phyloP scores from a whole-genome alignment of 371 early-diverging fungal species.

The Vairimorpha ceranae region DNA sequence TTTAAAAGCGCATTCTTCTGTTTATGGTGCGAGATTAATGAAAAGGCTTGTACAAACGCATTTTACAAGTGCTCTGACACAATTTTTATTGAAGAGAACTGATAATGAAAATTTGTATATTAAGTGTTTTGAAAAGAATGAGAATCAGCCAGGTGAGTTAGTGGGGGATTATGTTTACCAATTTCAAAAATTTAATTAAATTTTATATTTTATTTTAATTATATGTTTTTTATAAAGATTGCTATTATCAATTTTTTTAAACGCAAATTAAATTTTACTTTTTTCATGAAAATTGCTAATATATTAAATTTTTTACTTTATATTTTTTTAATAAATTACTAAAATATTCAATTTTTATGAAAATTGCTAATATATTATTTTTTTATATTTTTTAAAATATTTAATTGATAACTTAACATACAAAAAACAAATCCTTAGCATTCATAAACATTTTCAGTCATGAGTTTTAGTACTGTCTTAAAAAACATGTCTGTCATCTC shows the following conservation, averaged over 20 bases:
- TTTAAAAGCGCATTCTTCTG: constrained; percentile 68
- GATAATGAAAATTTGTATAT: constrained; percentile 19
- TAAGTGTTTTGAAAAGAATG: constrained; percentile 15
- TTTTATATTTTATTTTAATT: neutral
- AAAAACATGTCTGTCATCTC: constrained; percentile 7
- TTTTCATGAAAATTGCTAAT: neutral
- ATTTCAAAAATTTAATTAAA: neutral
- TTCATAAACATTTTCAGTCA: neutral
- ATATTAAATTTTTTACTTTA: neutral
- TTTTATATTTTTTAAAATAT: no score
- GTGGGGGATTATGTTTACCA: constrained; percentile 34
- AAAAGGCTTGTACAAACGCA: constrained; percentile 69
- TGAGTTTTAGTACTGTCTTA: neutral
- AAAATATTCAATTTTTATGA: no score
- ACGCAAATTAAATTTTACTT: neutral
- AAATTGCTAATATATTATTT: no score
- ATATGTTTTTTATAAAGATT: neutral
- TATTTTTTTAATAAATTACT: neutral
- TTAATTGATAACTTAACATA: neutral
- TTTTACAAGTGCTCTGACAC: constrained; percentile 69
- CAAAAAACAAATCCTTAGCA: neutral
- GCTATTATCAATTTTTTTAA: neutral
- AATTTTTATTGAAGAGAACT: constrained; percentile 61
- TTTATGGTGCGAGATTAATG: constrained; percentile 73
- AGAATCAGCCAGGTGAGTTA: constrained; percentile 9